Evolutionary conservation across 2,329 filamentous ascomycete species (phyloP), one percentile per base, ranked within the genome.

Genomic region (Lasiodiplodia sp.): DNA sequence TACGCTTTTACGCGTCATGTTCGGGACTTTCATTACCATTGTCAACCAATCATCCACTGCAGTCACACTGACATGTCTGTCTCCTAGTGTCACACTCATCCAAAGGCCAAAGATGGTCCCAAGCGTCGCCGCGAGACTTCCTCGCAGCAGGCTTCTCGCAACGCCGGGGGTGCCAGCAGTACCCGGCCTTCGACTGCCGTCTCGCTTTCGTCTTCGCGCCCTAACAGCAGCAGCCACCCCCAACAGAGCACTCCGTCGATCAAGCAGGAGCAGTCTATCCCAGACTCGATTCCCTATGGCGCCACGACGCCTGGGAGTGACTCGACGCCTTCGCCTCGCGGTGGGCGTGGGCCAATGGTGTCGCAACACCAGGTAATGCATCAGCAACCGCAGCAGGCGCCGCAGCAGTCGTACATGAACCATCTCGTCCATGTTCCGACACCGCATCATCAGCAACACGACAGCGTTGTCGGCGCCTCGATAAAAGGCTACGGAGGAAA

Each of bases 31-130:
- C 49, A 40, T 62, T 37, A 25, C 25, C 28, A 25, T 16, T 21
- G 21, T 63, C 44, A 28, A 47, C 58, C 58, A 60, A 21, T 60
- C 40, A 38, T 28, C 12, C 25, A 21, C 44, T 51, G 10, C 18
- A 34, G 40, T 18, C 40, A 10, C 38, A 6, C 47, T 69, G 21
- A 63, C 21, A 38, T 28, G 47, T 52, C 23, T 34, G 5, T 56
- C 25, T 64, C 23, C 23, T 67, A 81, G 79, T 82, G 79, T 71
- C 80, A 82, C 72, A 80, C 79, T 2, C 80, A 81, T 67, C 78
- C 80, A 11, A 81, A 81, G 73, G 79, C 81, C 66, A 81, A 81
- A 73, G 80, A 82, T 68, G 79, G 78, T 11, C 79, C 79, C 38
- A 82, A 81, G 69, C 73, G 79, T 66, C 80, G 80, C 56, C 79